phyloP scores from a whole-genome alignment of 306 rosid genomes.

The Cucurbita pepo region DNA sequence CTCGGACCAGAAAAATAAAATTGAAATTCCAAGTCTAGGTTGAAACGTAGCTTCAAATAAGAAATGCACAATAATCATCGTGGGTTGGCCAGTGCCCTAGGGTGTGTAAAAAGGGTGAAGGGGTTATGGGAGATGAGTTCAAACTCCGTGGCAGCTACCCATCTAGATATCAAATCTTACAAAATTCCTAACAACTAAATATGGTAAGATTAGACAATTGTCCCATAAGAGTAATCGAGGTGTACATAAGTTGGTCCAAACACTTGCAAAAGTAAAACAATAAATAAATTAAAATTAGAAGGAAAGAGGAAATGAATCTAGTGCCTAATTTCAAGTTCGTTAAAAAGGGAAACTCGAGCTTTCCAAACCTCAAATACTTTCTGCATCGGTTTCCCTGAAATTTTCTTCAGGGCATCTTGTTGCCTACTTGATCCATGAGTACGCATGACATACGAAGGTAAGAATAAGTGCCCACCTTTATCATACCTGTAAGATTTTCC shows the following conservation, averaged over 20 bases:
- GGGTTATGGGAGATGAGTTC: neutral
- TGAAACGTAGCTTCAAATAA: neutral
- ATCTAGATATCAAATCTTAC: neutral
- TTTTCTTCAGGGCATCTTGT: slow-evolving; percentile 44
- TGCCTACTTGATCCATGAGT: slow-evolving; percentile 83
- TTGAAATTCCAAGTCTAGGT: neutral
- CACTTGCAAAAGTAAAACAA: neutral
- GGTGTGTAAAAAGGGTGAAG: neutral
- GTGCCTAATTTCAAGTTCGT: neutral
- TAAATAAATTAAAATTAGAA: neutral
- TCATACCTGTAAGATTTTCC: slow-evolving; percentile 39
- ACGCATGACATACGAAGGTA: slow-evolving; percentile 81
- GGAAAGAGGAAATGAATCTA: neutral
- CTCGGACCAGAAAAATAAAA: neutral
- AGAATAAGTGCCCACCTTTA: slow-evolving; percentile 78
- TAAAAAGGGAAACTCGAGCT: slow-evolving; percentile 4
- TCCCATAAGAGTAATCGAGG: neutral
- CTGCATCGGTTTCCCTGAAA: slow-evolving; percentile 44
- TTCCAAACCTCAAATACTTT: slow-evolving; percentile 56
- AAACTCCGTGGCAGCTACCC: neutral
- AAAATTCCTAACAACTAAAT: neutral
- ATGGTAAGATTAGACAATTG: neutral
- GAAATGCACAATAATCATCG: neutral
- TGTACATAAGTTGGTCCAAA: neutral
- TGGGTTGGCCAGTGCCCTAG: neutral